Evolutionary conservation across 495 filamentous ascomycete genomes (phyloP).

Genomic region (Hyaloscypha hepaticicola): DNA sequence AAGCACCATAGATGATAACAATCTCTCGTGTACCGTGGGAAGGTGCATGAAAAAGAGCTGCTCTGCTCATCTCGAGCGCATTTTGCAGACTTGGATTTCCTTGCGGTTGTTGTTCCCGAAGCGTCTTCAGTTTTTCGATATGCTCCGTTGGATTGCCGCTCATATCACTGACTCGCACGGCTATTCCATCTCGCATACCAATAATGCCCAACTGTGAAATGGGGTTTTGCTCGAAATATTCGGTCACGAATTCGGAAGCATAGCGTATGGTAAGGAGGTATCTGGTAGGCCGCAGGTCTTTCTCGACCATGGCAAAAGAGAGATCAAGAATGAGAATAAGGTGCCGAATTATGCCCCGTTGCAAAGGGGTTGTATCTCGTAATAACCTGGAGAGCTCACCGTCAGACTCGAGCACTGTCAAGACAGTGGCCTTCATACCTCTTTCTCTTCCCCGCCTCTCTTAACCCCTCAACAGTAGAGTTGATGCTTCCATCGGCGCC

Average conservation of each 20-base stretch:
- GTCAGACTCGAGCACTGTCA: neutral
- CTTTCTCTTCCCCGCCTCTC: slow-evolving; percentile 73
- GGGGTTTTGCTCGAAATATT: slow-evolving; percentile 99
- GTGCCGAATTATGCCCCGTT: slow-evolving; percentile 95
- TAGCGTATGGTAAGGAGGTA: slow-evolving; percentile 81
- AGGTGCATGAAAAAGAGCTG: slow-evolving; percentile 84
- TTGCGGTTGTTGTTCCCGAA: slow-evolving; percentile 76
- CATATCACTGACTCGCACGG: slow-evolving; percentile 81
- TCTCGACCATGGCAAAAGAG: slow-evolving; percentile 90
- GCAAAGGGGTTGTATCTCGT: slow-evolving; percentile 89
- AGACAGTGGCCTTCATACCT: slow-evolving; percentile 45
- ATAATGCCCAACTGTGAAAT: slow-evolving; percentile 92
- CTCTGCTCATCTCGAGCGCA: slow-evolving; percentile 90
- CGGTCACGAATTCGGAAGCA: slow-evolving; percentile 82
- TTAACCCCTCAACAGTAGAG: slow-evolving; percentile 63
- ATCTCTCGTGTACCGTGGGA: slow-evolving; percentile 91
- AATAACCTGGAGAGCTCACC: slow-evolving; percentile 54
- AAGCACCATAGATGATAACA: slow-evolving; percentile 86
- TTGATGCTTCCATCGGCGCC: slow-evolving; percentile 73
- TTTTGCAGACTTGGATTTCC: slow-evolving; percentile 92
- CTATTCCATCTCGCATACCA: slow-evolving; percentile 88
- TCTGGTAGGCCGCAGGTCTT: slow-evolving; percentile 85
- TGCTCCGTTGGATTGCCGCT: slow-evolving; percentile 89
- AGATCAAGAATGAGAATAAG: slow-evolving; percentile 90
- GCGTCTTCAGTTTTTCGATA: slow-evolving; percentile 67